phyloP scores from a whole-genome alignment of 179 eudicot genomes.

The Camellia oleifera region DNA sequence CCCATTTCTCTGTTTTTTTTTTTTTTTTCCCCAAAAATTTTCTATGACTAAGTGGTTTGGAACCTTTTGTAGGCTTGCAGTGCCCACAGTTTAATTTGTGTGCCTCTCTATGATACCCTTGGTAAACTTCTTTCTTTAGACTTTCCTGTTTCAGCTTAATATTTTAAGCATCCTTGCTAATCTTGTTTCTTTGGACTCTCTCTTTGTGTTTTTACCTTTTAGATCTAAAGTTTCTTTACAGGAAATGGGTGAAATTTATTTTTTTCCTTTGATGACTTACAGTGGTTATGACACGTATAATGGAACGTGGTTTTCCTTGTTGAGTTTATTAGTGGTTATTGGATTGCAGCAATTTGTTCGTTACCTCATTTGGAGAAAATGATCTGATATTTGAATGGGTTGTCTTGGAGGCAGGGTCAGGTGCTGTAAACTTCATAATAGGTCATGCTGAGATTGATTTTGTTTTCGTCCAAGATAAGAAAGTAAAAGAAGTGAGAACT shows the following conservation, averaged over 20 bases:
- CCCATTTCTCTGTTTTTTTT: neutral
- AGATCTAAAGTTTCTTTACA: neutral
- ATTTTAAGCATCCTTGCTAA: neutral
- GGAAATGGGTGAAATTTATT: neutral
- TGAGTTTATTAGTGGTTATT: neutral
- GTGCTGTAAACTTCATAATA: slow-evolving; percentile 72
- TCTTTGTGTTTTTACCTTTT: neutral
- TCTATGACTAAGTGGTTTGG: neutral
- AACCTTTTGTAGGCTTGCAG: slow-evolving; percentile 67
- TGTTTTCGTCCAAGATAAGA: slow-evolving; percentile 75
- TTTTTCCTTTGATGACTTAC: neutral
- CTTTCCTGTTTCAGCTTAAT: neutral
- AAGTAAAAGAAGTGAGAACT: slow-evolving; percentile 63
- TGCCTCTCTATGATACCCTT: slow-evolving; percentile 94
- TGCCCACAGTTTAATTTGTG: slow-evolving; percentile 87
- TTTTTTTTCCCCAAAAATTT: neutral
- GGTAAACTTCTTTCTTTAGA: slow-evolving; percentile 39
- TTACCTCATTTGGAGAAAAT: neutral
- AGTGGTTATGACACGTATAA: neutral
- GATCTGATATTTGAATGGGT: neutral
- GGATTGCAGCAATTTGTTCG: neutral
- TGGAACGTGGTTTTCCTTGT: neutral
- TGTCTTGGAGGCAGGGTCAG: slow-evolving; percentile 47
- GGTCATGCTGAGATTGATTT: slow-evolving; percentile 89
- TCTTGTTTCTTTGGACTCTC: neutral